Evolutionary conservation across 768 basidiomycete genomes (phyloP).

Genomic region (Leccinum variicolor): DNA sequence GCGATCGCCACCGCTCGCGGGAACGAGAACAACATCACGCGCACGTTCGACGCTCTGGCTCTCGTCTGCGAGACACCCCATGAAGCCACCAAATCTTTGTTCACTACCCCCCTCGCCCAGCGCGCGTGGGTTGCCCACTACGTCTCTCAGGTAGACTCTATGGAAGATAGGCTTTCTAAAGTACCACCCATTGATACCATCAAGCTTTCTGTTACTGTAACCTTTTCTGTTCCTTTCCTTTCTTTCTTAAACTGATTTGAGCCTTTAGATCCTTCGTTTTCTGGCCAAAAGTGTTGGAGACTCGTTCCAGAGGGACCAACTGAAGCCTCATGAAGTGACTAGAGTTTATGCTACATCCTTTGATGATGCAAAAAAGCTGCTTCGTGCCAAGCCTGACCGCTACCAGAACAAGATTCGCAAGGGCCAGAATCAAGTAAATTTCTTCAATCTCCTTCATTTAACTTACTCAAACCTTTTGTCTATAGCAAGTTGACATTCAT

Average conservation of each 20-base stretch:
- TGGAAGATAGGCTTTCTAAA: conserved; percentile 20
- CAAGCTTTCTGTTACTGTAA: conserved; percentile 21
- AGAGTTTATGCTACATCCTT: conserved; percentile 18
- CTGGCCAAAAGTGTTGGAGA: conserved; percentile 26
- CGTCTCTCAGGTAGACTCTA: conserved; percentile 18
- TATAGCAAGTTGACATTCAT: conserved; percentile 19
- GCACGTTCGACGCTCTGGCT: conserved; percentile 1
- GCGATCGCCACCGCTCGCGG: conserved; percentile 9
- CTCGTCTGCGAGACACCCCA: conserved; percentile 3
- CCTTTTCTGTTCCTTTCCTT: neutral
- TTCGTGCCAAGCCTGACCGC: conserved; percentile 21
- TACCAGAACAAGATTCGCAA: conserved; percentile 27
- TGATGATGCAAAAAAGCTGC: conserved; percentile 10
- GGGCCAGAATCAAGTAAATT: conserved; percentile 37
- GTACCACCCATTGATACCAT: conserved; percentile 27
- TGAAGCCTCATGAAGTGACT: conserved; percentile 24
- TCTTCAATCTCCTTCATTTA: neutral
- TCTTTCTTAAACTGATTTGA: neutral
- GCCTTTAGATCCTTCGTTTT: conserved; percentile 24
- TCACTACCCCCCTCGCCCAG: conserved; percentile 22
- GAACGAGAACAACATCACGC: conserved; percentile 14
- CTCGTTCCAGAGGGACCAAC: conserved; percentile 23
- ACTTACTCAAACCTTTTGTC: neutral
- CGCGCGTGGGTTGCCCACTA: conserved; percentile 34
- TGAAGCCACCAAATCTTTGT: neutral